Evolutionary conservation across 208 protist species (phyloP).

Genomic region (Crithidia fasciculata): DNA sequence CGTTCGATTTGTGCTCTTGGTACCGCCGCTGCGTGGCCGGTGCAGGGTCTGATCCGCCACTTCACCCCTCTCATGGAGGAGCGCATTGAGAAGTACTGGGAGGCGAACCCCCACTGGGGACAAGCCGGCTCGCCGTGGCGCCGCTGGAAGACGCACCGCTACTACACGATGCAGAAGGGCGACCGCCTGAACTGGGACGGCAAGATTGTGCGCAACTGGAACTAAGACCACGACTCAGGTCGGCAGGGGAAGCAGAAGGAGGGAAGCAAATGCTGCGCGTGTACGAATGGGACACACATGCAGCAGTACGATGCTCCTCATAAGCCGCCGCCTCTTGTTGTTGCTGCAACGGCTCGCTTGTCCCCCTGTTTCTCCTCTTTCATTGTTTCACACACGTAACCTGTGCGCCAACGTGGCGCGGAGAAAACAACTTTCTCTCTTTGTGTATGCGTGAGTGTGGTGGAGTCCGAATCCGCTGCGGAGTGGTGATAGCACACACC

Average conservation of each 20-base stretch:
- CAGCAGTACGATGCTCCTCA: no score
- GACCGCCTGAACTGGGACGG: slow-evolving; percentile 88
- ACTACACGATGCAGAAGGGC: slow-evolving; percentile 92
- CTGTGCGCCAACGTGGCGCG: no score
- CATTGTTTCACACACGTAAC: no score
- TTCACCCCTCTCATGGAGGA: slow-evolving; percentile 96
- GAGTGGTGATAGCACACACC: slow-evolving; percentile 12
- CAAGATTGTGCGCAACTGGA: slow-evolving; percentile 91
- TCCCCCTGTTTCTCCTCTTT: no score
- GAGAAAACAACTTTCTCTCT: no score
- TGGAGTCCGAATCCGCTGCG: background rate
- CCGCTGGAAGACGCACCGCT: slow-evolving; percentile 88
- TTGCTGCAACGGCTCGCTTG: background rate
- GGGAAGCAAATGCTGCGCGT: no score
- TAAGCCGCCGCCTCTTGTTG: background rate
- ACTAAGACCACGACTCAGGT: slow-evolving; percentile 33
- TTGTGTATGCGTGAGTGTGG: background rate
- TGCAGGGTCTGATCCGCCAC: slow-evolving; percentile 98
- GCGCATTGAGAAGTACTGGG: slow-evolving; percentile 93
- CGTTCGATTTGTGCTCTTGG: slow-evolving; percentile 99
- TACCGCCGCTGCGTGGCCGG: slow-evolving; percentile 98
- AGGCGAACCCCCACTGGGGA: slow-evolving; percentile 89
- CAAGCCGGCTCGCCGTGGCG: slow-evolving; percentile 82
- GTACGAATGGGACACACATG: no score
- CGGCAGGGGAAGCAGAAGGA: no score